Evolutionary conservation across 805 yeast genomes (phyloP).

Genomic region (Sugiyamaella smithiae): DNA sequence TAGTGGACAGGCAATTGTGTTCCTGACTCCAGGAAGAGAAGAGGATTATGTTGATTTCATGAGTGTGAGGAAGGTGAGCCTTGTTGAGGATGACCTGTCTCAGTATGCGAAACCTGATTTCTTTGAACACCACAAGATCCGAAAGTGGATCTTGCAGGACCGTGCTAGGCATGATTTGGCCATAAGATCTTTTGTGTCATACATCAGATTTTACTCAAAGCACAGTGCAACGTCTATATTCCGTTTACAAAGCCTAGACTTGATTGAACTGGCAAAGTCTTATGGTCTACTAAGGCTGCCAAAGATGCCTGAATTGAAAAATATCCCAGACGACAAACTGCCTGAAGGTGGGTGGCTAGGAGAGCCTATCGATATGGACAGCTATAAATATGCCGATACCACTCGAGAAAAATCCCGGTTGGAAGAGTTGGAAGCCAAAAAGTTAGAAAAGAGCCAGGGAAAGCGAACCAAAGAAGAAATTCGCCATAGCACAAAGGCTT

Average conservation of each 20-base stretch:
- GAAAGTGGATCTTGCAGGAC: conserved; percentile 65
- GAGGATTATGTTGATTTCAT: conserved; percentile 78
- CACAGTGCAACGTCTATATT: conserved; percentile 89
- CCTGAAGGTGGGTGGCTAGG: conserved; percentile 79
- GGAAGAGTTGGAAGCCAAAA: neutral
- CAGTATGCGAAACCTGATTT: conserved; percentile 19
- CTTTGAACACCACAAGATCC: conserved; percentile 25
- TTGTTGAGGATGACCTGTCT: conserved; percentile 41
- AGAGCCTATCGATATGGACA: conserved; percentile 61
- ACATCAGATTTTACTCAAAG: conserved; percentile 76
- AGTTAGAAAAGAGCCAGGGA: conserved; percentile 35
- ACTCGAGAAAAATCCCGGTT: conserved; percentile 35
- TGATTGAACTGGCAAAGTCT: conserved; percentile 64
- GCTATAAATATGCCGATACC: conserved; percentile 59
- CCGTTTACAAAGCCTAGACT: conserved; percentile 67
- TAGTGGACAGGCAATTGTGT: conserved; percentile 72
- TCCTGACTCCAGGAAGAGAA: conserved; percentile 74
- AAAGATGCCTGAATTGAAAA: conserved; percentile 84
- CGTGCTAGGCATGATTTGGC: conserved; percentile 81
- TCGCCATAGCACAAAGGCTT: conserved; percentile 53
- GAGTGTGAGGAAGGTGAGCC: conserved; percentile 61
- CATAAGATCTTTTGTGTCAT: conserved; percentile 76
- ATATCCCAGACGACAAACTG: conserved; percentile 42
- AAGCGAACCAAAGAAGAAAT: conserved; percentile 32
- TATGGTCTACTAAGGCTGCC: conserved; percentile 85